Base-by-base conservation (phyloP, 495 filamentous ascomycete species). In the Aspergillus egyptiacus region DNA sequence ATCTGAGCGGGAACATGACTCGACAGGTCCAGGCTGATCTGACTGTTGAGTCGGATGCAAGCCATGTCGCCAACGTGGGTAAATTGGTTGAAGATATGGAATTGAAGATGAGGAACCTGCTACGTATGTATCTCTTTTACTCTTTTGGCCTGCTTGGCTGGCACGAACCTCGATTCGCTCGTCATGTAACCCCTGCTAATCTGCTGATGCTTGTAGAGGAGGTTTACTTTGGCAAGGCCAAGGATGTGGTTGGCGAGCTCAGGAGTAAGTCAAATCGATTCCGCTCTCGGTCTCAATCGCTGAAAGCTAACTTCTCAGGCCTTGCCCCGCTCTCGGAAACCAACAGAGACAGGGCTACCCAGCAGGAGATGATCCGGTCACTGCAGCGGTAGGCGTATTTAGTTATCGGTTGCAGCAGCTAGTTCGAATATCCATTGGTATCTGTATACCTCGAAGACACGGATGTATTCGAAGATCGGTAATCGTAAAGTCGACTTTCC, bases 191-290 rank as follows among this genome's bases (percentile, higher is more conserved):
- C n/a, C 22, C 17, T 46, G 46, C 50, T 63, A 46, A 60, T 46
- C 19, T 15, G 2, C 18, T 20, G 34, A 18, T 42, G 15, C 24
- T 33, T 55, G 48, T 47, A 81, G 79, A 97, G 75, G 93, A 99
- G 72, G 93, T 99, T 40, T 99, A 99, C 70, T 99, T 99, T 67
- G 93, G 93, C 52, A 99, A 99, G 74, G 93, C 93, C 9, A 96
- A 91, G 77, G 93, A 99, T 68, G 89, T 99, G 3, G 91, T 99
- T n/a, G 93, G 91, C 25, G 91, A 97, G 64, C 74, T 99, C 62
- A 78, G 93, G 61, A 97, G 93, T 86, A 74, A 66, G 80, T 56
- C n/a, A 7, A 35, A 6, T 20, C 48, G 50, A 11, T 14, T 25
- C 10, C 43, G 17, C 38, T 27, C 31, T 0, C 9, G 6, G 51